These are phyloP conservation scores for Daldinia childiae DNA, from an alignment of 495 filamentous ascomycete species.

Conservation along the genomic window DNA sequence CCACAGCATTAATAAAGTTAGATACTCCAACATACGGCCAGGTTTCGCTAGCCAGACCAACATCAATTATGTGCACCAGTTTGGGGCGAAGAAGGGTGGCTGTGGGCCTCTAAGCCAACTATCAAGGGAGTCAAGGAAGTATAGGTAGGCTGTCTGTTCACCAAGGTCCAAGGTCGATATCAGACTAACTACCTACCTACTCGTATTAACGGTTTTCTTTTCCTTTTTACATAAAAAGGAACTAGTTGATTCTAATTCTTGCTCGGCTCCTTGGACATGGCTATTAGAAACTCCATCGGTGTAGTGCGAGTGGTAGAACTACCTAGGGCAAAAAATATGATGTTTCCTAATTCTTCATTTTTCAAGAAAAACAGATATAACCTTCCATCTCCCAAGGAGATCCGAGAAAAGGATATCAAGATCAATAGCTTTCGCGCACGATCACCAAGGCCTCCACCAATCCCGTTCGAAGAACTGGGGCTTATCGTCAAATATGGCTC, in stretches of 20 bases:
- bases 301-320: not conserved
- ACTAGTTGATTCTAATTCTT: not conserved
- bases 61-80: not conserved
- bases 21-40: not conserved
- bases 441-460: slow-evolving; percentile 17
- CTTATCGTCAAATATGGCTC: slow-evolving; percentile 57
- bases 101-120: not conserved
- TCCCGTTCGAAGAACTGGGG: slow-evolving; percentile 46
- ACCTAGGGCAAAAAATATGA: not conserved
- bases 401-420: not conserved
- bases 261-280: not conserved
- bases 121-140: too few relatives aligned
- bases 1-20: not conserved
- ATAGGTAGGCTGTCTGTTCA: not conserved
- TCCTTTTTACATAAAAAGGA: too few relatives aligned
- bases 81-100: not conserved
- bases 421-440: slow-evolving; percentile 11
- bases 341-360: not conserved
- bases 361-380: not conserved
- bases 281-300: not conserved
- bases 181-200: not conserved
- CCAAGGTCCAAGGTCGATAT: not conserved
- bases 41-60: not conserved
- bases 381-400: not conserved
- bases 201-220: not conserved